Percentiles rank a stretch among this genome's conserved stretches.
Conservation (phyloP, 345 rosid species). For the Capsella bursapastoris region DNA sequence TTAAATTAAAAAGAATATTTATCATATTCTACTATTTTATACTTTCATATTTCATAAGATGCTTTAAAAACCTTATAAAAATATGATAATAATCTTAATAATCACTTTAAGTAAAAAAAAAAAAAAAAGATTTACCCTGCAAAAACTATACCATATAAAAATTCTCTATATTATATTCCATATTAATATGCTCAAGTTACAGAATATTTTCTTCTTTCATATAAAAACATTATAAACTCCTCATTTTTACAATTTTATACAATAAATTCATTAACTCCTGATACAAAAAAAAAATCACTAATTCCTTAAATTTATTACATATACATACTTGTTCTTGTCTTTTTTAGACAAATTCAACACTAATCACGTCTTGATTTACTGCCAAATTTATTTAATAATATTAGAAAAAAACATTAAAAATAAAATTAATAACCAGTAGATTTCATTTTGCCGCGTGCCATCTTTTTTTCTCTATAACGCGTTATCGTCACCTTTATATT, state of each 20-base stretch:
- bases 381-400: neutral
- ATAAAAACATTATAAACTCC: neutral
- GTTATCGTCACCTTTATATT: slow-evolving; percentile 9
- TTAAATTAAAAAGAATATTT: no score
- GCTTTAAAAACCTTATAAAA: no score
- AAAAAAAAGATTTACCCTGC: no score
- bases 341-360: slow-evolving; percentile 19
- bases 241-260: neutral
- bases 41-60: no score
- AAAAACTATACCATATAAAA: no score
- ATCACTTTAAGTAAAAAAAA: neutral
- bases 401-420: neutral
- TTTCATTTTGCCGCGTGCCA: slow-evolving; percentile 25
- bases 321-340: neutral
- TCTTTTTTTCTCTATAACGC: neutral
- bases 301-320: no score
- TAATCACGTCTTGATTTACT: slow-evolving; percentile 31
- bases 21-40: no score
- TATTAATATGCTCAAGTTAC: neutral
- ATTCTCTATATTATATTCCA: neutral
- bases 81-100: no score
- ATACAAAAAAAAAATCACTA: no score
- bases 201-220: neutral
- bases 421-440: neutral
- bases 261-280: no score